Evolutionary conservation across 208 protist genomes (phyloP).

Genomic region (Crithidia brevicula): DNA sequence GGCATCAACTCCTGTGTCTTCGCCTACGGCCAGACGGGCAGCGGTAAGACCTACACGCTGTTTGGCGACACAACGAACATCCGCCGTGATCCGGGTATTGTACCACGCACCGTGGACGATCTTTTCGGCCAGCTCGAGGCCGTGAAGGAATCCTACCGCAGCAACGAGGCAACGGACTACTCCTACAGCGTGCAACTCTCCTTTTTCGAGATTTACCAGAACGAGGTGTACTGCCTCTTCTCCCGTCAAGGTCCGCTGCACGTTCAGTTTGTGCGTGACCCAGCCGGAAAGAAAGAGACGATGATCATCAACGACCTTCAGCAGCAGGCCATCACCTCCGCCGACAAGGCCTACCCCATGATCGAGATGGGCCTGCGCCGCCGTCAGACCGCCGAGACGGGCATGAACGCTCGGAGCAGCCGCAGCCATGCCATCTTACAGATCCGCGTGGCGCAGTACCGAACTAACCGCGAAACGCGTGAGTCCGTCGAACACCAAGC

Average conservation of each 20-base stretch:
- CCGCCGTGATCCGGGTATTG: slow-evolving; percentile 66
- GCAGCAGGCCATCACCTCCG: slow-evolving; percentile 50
- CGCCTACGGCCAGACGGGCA: slow-evolving; percentile 90
- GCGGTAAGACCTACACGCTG: slow-evolving; percentile 88
- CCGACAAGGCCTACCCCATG: slow-evolving; percentile 63
- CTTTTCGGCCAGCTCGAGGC: slow-evolving; percentile 66
- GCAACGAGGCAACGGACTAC: slow-evolving; percentile 52
- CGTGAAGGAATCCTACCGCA: slow-evolving; percentile 37
- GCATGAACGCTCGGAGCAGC: slow-evolving; percentile 94
- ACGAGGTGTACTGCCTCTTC: slow-evolving; percentile 78
- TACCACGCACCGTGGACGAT: slow-evolving; percentile 71
- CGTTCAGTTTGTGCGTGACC: slow-evolving; percentile 60
- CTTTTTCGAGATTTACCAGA: slow-evolving; percentile 87
- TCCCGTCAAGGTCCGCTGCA: slow-evolving; percentile 70
- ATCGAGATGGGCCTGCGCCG: slow-evolving; percentile 84
- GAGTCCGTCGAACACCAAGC: slow-evolving; percentile 72
- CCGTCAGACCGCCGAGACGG: slow-evolving; percentile 88
- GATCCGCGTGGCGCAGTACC: slow-evolving; percentile 63
- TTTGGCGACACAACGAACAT: slow-evolving; percentile 75
- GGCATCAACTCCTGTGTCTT: slow-evolving; percentile 90
- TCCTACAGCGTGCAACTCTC: slow-evolving; percentile 65
- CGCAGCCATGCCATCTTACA: slow-evolving; percentile 96
- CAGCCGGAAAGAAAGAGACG: slow-evolving; percentile 54
- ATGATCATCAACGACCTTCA: slow-evolving; percentile 73
- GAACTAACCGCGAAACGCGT: slow-evolving; percentile 55